phyloP scores from a whole-genome alignment of 305 asterid species.

The Coffea humblotiana region DNA sequence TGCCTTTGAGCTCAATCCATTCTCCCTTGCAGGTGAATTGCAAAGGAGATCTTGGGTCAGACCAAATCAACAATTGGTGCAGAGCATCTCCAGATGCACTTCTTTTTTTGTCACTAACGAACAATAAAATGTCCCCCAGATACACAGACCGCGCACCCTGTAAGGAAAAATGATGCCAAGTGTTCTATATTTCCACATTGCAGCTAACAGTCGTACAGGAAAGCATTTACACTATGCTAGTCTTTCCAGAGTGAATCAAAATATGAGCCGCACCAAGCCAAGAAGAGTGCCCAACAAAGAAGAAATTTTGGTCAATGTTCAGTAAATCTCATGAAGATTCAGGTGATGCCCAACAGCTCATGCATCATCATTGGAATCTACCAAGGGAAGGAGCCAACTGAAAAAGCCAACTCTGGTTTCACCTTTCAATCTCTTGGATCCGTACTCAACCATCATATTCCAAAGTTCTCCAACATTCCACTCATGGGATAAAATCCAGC shows the following conservation, averaged over 20 bases:
- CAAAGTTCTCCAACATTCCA: conserved; percentile 95
- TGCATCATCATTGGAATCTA: conserved; percentile 9
- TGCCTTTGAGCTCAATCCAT: no score
- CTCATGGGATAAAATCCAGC: conserved; percentile 56
- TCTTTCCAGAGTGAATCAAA: not conserved
- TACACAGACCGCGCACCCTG: no score
- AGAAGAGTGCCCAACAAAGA: not conserved
- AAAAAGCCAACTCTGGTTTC: conserved; percentile 53
- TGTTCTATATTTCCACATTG: no score
- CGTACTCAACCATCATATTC: conserved; percentile 67
- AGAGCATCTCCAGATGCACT: no score
- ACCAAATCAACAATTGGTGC: no score
- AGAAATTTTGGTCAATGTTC: not conserved
- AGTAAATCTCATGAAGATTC: not conserved
- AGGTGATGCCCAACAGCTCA: not conserved
- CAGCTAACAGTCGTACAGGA: not conserved
- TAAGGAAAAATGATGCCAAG: no score
- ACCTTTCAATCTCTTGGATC: conserved; percentile 48
- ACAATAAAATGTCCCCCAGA: no score
- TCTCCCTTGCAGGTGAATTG: no score
- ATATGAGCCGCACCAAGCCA: no score
- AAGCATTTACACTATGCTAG: not conserved
- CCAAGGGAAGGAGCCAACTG: conserved; percentile 70
- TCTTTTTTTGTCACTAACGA: no score
- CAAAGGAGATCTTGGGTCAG: no score